phyloP scores from a whole-genome alignment of 139 green algal species.

The Tetradesmus obliquus region DNA sequence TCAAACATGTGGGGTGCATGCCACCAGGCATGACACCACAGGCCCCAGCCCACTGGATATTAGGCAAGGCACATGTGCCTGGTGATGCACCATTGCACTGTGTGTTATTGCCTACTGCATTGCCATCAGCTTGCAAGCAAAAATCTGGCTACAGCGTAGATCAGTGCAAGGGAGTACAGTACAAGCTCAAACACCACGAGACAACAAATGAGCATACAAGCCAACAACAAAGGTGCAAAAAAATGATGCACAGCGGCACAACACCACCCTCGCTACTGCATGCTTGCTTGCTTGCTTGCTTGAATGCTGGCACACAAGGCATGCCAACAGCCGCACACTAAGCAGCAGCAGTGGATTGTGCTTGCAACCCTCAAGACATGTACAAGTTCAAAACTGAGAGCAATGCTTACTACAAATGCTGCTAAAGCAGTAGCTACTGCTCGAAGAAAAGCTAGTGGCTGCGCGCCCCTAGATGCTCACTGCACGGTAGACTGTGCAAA shows the following conservation, averaged over 20 bases:
- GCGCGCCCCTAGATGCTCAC: neutral
- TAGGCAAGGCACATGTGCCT: too few relatives aligned
- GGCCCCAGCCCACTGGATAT: too few relatives aligned
- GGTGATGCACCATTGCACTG: too few relatives aligned
- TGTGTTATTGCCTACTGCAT: too few relatives aligned
- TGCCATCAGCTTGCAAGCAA: too few relatives aligned
- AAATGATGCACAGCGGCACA: neutral
- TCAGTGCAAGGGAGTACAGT: too few relatives aligned
- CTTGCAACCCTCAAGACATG: neutral
- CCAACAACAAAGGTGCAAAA: neutral
- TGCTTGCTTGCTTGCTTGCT: too few relatives aligned
- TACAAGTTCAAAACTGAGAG: neutral
- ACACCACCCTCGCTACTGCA: too few relatives aligned
- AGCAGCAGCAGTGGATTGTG: neutral
- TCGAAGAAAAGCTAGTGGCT: neutral
- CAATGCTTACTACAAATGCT: neutral
- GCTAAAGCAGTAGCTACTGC: neutral
- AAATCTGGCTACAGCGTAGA: too few relatives aligned
- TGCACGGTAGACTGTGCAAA: neutral
- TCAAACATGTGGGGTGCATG: too few relatives aligned
- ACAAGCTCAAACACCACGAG: too few relatives aligned
- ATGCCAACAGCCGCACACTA: neutral
- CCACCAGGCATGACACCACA: too few relatives aligned
- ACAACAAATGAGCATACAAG: neutral
- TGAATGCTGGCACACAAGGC: neutral